Conservation (phyloP, 2,329 filamentous ascomycete species). For the Tolypocladium cylindrosporum region DNA sequence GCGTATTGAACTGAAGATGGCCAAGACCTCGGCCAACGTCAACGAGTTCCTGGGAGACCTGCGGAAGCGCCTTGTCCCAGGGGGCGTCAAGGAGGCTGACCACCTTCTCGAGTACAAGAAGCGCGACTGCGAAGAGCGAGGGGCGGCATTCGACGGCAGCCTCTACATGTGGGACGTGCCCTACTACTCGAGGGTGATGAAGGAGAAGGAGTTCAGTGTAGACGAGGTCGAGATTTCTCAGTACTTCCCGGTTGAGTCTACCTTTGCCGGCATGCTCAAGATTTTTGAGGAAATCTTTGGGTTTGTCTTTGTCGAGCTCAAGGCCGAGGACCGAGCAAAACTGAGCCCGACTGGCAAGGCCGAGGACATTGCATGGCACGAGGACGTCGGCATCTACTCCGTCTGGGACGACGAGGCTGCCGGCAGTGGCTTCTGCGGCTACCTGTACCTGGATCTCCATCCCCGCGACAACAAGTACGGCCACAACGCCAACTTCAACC, state of each 20-base stretch:
- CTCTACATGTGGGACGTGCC: slow-evolving; percentile 79
- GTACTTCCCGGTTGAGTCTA: slow-evolving; percentile 70
- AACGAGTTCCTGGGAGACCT: slow-evolving; percentile 65
- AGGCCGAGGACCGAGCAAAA: slow-evolving; percentile 51
- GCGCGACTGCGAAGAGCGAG: slow-evolving; percentile 51
- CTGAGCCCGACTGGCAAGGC: slow-evolving; percentile 58
- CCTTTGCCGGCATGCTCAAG: slow-evolving; percentile 66
- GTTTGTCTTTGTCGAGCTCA: slow-evolving; percentile 65
- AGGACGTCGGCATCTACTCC: slow-evolving; percentile 72
- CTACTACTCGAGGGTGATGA: slow-evolving; percentile 71
- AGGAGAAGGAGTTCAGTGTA: slow-evolving; percentile 70
- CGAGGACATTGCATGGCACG: slow-evolving; percentile 69
- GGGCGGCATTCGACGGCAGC: slow-evolving; percentile 50
- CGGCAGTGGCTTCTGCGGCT: slow-evolving; percentile 66
- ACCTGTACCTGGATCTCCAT: slow-evolving; percentile 74
- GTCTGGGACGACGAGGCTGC: slow-evolving; percentile 71
- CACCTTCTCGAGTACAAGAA: slow-evolving; percentile 68
- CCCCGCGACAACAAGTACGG: slow-evolving; percentile 75
- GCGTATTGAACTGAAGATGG: slow-evolving; percentile 77
- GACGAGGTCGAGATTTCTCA: slow-evolving; percentile 73
- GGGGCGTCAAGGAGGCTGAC: slow-evolving; percentile 59
- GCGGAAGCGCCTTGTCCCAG: slow-evolving; percentile 53
- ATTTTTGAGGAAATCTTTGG: slow-evolving; percentile 81
- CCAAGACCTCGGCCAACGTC: slow-evolving; percentile 63
- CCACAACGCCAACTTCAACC: slow-evolving; percentile 76